phyloP scores from a whole-genome alignment of 768 basidiomycete species.

The Hygrophoropsis aurantiaca region DNA sequence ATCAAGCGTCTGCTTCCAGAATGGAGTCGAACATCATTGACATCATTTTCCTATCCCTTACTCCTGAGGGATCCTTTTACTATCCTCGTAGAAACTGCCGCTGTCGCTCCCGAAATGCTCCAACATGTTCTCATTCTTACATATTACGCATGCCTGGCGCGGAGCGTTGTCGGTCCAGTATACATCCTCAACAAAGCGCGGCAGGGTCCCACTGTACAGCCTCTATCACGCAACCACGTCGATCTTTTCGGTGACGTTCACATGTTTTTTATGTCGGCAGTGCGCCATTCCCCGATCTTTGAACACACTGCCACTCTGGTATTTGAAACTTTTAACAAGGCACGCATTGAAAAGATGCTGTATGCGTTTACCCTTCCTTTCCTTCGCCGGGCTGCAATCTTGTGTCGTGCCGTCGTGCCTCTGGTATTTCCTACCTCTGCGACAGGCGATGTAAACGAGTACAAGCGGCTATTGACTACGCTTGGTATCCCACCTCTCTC shows the following conservation, averaged over 20 bases:
- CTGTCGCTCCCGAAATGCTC: conserved; percentile 86
- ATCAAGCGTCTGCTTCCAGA: conserved; percentile 89
- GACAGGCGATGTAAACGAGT: conserved; percentile 62
- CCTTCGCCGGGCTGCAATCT: conserved; percentile 82
- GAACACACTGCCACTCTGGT: conserved; percentile 81
- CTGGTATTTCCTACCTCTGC: conserved; percentile 56
- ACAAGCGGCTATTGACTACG: conserved; percentile 69
- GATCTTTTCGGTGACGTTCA: conserved; percentile 82
- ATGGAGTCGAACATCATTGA: conserved; percentile 85
- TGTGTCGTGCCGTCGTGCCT: conserved; percentile 76
- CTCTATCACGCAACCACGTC: conserved; percentile 52
- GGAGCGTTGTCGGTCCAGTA: conserved; percentile 83
- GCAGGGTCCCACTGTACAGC: conserved; percentile 47
- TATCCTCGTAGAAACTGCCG: conserved; percentile 86
- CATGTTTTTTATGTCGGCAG: conserved; percentile 89
- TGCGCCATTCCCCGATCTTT: conserved; percentile 84
- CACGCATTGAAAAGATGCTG: conserved; percentile 79
- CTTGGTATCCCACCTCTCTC: conserved; percentile 80
- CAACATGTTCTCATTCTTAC: conserved; percentile 84
- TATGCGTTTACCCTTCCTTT: conserved; percentile 91
- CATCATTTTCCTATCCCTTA: conserved; percentile 80
- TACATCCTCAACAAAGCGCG: conserved; percentile 76
- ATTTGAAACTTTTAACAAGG: conserved; percentile 80
- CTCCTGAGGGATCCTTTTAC: conserved; percentile 90
- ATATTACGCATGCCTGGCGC: conserved; percentile 88